Conservation (phyloP, 768 basidiomycete species). For the Zangia roseola region DNA sequence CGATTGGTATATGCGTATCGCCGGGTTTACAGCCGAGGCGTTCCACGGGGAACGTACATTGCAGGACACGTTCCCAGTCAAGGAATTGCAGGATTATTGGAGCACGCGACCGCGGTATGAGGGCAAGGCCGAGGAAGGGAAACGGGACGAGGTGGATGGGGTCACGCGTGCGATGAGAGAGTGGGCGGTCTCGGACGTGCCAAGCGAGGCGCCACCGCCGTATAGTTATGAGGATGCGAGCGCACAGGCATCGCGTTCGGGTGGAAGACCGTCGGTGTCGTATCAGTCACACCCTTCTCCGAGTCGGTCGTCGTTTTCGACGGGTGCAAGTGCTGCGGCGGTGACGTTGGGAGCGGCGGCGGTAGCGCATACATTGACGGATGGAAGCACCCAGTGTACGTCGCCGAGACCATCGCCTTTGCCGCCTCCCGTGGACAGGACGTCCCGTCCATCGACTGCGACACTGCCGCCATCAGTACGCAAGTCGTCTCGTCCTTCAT, state of each 20-base stretch:
- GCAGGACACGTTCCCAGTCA: slow-evolving; percentile 61
- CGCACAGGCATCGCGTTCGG: not conserved
- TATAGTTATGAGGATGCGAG: slow-evolving; percentile 52
- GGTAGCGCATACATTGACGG: not conserved
- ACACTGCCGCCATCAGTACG: not conserved
- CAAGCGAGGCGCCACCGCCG: slow-evolving; percentile 62
- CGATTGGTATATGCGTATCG: slow-evolving; percentile 87
- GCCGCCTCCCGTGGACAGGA: slow-evolving; percentile 13
- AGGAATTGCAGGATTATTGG: slow-evolving; percentile 79
- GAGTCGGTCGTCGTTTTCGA: slow-evolving; percentile 5
- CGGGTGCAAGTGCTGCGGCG: not conserved
- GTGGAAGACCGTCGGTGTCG: not conserved
- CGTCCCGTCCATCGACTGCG: slow-evolving; percentile 10
- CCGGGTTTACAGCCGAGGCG: slow-evolving; percentile 68
- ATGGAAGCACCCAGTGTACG: not conserved
- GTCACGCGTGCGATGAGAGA: slow-evolving; percentile 39
- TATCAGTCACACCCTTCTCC: slow-evolving; percentile 9
- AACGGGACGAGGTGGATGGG: slow-evolving; percentile 24
- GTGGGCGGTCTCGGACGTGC: slow-evolving; percentile 35
- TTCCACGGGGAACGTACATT: slow-evolving; percentile 64
- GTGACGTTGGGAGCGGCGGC: not conserved
- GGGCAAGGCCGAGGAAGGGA: slow-evolving; percentile 10
- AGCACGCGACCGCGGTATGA: slow-evolving; percentile 58
- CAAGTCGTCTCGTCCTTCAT: not conserved
- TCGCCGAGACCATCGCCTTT: not conserved